A percentile compares a stretch with the other conserved stretches of the same genome.
Conservation (phyloP, 108 stramenopile species). For the Cyclotella atomus region DNA sequence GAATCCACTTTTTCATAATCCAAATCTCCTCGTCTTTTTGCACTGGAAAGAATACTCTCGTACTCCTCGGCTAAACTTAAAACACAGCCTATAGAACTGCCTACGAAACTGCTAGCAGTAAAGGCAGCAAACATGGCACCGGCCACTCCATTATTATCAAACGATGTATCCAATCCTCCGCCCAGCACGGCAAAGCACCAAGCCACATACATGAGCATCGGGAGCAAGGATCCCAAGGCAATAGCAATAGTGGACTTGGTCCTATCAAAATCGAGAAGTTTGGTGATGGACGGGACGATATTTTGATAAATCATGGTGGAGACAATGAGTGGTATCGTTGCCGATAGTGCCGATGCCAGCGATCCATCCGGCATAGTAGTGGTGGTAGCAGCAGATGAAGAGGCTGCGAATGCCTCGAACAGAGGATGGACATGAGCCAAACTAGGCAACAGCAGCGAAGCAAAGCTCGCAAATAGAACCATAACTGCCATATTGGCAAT, state of each 20-base stretch:
- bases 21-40: conserved; percentile 8
- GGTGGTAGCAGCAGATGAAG: conserved; percentile 32
- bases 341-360: conserved; percentile 1
- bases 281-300: conserved; percentile 77
- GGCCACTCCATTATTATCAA: conserved; percentile 17
- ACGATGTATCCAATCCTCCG: conserved; percentile 38
- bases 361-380: background rate
- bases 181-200: conserved; percentile 72
- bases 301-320: conserved; percentile 74
- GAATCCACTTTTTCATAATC: background rate
- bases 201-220: conserved; percentile 70
- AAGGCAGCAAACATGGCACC: conserved; percentile 59
- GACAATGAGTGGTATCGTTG: conserved; percentile 61
- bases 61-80: conserved; percentile 73
- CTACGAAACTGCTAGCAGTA: conserved; percentile 62
- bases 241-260: conserved; percentile 57
- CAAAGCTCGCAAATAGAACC: conserved; percentile 57
- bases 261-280: conserved; percentile 71
- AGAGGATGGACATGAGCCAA: conserved; percentile 48
- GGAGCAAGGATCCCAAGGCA: conserved; percentile 63
- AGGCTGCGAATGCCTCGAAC: conserved; percentile 17
- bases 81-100: conserved; percentile 57
- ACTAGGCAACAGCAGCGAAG: conserved; percentile 51
- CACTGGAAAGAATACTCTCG: conserved; percentile 40
- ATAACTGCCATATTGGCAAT: conserved; percentile 58